Conservation (phyloP, 768 basidiomycete species). For the Pulveroboletus sp. region DNA sequence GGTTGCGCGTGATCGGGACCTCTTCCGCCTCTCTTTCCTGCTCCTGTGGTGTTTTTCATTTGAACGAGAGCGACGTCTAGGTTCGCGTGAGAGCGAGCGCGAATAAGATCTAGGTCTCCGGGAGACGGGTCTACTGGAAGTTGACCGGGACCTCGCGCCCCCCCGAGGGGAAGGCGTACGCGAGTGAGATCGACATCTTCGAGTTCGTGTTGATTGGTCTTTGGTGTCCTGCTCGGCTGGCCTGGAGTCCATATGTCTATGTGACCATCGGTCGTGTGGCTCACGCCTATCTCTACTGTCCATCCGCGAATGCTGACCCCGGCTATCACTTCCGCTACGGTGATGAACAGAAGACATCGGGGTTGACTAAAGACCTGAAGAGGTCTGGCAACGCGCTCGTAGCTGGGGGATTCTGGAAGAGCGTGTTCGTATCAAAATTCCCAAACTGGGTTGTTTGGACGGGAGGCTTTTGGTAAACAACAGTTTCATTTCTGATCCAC, state of each 20-base stretch:
- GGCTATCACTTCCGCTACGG: constrained; percentile 22
- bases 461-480: constrained; percentile 28
- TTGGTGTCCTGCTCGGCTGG: constrained; percentile 7
- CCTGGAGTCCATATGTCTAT: constrained; percentile 12
- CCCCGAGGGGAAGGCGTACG: constrained; percentile 18
- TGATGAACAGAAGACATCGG: constrained; percentile 20
- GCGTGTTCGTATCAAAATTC: not conserved
- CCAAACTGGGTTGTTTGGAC: constrained; percentile 23
- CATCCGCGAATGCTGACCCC: constrained; percentile 10
- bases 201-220: constrained; percentile 2
- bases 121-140: constrained; percentile 15
- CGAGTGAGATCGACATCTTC: constrained; percentile 18
- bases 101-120: constrained; percentile 18
- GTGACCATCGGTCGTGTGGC: constrained; percentile 17
- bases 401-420: no score
- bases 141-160: constrained; percentile 26
- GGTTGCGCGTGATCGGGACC: constrained; percentile 38
- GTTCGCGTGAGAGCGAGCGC: constrained; percentile 26
- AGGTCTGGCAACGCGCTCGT: no score
- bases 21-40: constrained; percentile 28
- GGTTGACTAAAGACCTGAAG: not conserved
- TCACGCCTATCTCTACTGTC: constrained; percentile 16
- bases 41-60: constrained; percentile 23
- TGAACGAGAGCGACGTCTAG: constrained; percentile 33
- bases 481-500: constrained; percentile 14